Evolutionary conservation across 2,329 filamentous ascomycete species (phyloP), one percentile per base, ranked within the genome.

Genomic region (Diaporthe sp.): DNA sequence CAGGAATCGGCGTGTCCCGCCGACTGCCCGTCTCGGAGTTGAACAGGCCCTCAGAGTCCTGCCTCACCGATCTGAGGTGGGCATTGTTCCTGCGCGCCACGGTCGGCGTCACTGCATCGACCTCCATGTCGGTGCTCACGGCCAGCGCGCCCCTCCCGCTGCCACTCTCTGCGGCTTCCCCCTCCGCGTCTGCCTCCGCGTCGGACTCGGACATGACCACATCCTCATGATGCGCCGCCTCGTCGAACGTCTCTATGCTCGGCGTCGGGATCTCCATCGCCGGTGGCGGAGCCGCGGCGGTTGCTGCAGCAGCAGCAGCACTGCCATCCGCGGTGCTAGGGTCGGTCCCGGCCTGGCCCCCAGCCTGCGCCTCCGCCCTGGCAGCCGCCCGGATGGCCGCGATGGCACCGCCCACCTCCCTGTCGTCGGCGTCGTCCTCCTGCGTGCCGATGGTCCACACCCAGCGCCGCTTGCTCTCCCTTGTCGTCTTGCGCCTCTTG

Each of bases 401-500:
- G 28, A 87, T 81, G 3, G 86, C 85, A 0, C 84, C 86, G 47
- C 84, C 85, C 6, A 86, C 80, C 42, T 84, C 82, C 72, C 85
- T 83, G 19, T 85, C 83, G 10, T 86, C 82, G 1, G 86, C 86
- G 10, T 86, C 83, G 2, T 86, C 86, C 1, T 89, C 88, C 74
- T 87, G 86, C 3, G 72, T 76, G 25, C 88, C 89, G 58, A 93
- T 92, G 1, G 91, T 92, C 91, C 91, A 92, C 47, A 91, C 89
- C 91, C 91, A 92, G 57, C 88, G 88, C 17, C 90, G 85, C 82
- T 89, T 91, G 86, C 91, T 92, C 77, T 92, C 91, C 79, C 85
- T 64, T 1, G 60, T 91, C 77, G 60, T 91, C 77, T 91, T 89
- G 80, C 85, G 85, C 42, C 83, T 82, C 80, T 87, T 90, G 13